Evolutionary conservation across 129 eudicot species (phyloP), one percentile per base, ranked within the genome.

Genomic region (carrot (Daucus carota)): DNA sequence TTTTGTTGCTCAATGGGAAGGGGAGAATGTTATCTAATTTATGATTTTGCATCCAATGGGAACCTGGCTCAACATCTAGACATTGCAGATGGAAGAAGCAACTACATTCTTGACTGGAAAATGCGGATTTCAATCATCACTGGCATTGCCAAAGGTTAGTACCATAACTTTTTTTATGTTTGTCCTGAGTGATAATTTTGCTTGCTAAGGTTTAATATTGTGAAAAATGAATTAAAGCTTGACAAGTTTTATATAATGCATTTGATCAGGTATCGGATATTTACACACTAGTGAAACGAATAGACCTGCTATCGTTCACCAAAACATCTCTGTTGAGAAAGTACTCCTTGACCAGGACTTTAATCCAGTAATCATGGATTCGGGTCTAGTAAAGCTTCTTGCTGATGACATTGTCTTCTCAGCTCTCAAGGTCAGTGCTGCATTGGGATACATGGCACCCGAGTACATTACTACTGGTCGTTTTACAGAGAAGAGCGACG

Each of bases 391-490:
- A 31, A 90, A 90, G 84, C 96, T 93, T 8, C 90, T 93, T 13
- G 98, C 98, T 0, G 97, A 93, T 80, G 98, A 93, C 74, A 86
- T 87, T 38, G 87, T 93, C n/a, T 93, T 84, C 81, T 93, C 97
- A 3, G 96, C 96, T 14, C 89, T 93, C 76, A 93, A 93, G 77
- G 88, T 86, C 32, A 93, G 98, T 76, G 98, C 98, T 0, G 98
- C 98, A 1, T 70, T 93, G 78, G 98, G 98, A 20, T 93, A 89
- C 85, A 84, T 93, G 93, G 98, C 98, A 6, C 97, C 98, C 0
- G 98, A 93, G 80, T 93, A 93, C 79, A 81, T 93, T 5, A 90
- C 96, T 47, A 93, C 98, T 0, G 97, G 98, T 0, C 88, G 88
- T 14, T 93, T 91, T 75, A 91, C 96, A 3, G 97, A 93, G 73